Conservation (phyloP, 2,329 filamentous ascomycete genomes). For the Monosporascus cannonballus region DNA sequence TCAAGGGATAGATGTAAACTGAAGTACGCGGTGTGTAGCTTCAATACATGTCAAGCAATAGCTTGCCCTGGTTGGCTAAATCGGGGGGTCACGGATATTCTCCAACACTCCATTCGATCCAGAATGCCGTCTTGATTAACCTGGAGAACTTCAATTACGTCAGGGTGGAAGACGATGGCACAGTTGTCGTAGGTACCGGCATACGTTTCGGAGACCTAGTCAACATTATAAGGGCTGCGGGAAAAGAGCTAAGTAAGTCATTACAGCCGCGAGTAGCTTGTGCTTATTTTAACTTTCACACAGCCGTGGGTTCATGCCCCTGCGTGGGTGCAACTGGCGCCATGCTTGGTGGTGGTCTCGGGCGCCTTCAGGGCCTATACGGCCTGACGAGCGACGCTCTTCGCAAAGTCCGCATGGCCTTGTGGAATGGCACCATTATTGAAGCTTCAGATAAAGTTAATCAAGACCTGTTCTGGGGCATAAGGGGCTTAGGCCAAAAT, state of each 20-base stretch:
- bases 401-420: constrained; percentile 31
- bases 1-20: too few species aligned
- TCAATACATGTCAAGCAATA: not conserved
- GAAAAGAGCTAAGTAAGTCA: not conserved
- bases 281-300: too few species aligned
- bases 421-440: constrained; percentile 30
- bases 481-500: constrained; percentile 52
- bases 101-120: not conserved
- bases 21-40: not conserved
- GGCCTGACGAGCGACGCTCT: constrained; percentile 36
- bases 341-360: constrained; percentile 37
- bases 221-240: not conserved
- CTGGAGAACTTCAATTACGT: constrained; percentile 3
- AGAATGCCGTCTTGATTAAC: constrained; percentile 3
- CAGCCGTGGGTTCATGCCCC: not conserved
- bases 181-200: constrained; percentile 1
- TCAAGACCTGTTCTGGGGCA: constrained; percentile 49
- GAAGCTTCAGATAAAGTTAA: constrained; percentile 21
- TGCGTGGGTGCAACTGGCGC: constrained; percentile 11
- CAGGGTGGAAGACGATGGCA: constrained; percentile 1
- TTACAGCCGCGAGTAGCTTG: too few species aligned
- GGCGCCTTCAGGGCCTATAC: constrained; percentile 34
- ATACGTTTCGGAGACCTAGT: not conserved
- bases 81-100: constrained; percentile 5
- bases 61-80: constrained; percentile 1